Base-by-base conservation (phyloP, 345 rosid species). In the Eutrema japonicum region DNA sequence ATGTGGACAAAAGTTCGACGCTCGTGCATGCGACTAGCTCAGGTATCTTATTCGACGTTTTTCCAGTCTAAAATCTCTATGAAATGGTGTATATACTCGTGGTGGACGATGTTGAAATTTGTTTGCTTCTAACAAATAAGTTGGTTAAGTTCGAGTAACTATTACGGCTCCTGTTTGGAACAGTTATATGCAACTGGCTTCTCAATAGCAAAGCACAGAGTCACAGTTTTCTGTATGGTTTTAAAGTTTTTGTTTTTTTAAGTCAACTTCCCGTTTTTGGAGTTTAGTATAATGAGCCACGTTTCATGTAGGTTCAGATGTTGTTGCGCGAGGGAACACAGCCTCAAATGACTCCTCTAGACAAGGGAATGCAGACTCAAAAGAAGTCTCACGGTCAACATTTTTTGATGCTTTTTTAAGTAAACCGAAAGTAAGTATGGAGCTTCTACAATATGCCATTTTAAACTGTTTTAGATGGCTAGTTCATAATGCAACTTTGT, bases 351-450 rank as follows among this genome's bases (percentile, higher is more conserved):
- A 64, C 4, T 46, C 66, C 36, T 76, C 54, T 67, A 77, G 70
- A 67, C 71, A 72, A 51, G 77, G 70, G 64, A 61, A 33, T 64
- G 40, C 78, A 63, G 70, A 80, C 63, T 64, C 80, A 32, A 73
- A 73, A 70, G 83, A 65, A 56, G 65, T 57, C 55, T 53, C 82
- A 10, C 79, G 75, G 52, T 80, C 90, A n/a, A 62, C 83, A 16
- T 88, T 86, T 77, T 88, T 86, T 77, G 66, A 81, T 59, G 18
- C 74, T 46, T 11, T 50, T 63, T 84, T 89, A 65, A 41, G 68
- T 67, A 80, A 66, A 64, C 73, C 87, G n/a, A 78, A 83, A 64
- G 98, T 89, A 83, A 64, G 98, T 89, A 86, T 72, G 83, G 66
- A 70, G 69, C 58, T 59, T 70, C 69, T 63, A 13, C 64, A 40